phyloP scores from a whole-genome alignment of 768 basidiomycete genomes.

The Hydnum rufescens region DNA sequence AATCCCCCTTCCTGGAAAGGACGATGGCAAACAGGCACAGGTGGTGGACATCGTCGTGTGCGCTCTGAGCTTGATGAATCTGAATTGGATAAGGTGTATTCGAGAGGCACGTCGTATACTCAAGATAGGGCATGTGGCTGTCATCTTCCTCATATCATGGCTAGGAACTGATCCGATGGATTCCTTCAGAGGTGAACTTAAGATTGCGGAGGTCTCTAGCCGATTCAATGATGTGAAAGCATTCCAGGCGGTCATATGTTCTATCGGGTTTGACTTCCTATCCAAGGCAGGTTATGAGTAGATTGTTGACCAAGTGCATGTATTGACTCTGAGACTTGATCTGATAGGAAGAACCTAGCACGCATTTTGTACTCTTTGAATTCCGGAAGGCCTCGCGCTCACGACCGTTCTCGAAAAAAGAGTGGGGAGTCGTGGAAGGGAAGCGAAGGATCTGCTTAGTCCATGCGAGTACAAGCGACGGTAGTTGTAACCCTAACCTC shows the following conservation, averaged over 20 bases:
- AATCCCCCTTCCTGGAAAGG: slow-evolving; percentile 73
- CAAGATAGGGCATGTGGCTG: slow-evolving; percentile 43
- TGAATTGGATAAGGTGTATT: slow-evolving; percentile 85
- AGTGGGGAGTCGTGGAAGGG: slow-evolving; percentile 37
- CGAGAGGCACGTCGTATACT: slow-evolving; percentile 80
- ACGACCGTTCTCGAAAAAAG: slow-evolving; percentile 26
- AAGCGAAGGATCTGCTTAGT: slow-evolving; percentile 38
- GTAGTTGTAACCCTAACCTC: too few species aligned
- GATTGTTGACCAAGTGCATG: too few species aligned
- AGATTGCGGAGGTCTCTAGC: slow-evolving; percentile 79
- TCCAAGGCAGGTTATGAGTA: slow-evolving; percentile 38
- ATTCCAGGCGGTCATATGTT: slow-evolving; percentile 41
- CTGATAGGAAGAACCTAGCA: slow-evolving; percentile 60
- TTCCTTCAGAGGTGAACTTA: slow-evolving; percentile 46
- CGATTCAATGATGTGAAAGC: slow-evolving; percentile 50
- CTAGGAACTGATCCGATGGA: not conserved
- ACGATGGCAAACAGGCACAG: slow-evolving; percentile 39
- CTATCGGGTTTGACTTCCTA: slow-evolving; percentile 53
- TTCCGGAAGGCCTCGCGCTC: slow-evolving; percentile 41
- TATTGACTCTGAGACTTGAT: too few species aligned
- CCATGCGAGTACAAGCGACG: slow-evolving; percentile 87
- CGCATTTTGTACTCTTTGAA: slow-evolving; percentile 70
- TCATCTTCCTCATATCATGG: not conserved
- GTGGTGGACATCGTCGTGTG: slow-evolving; percentile 85
- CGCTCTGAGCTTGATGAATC: slow-evolving; percentile 90